These are phyloP conservation scores for Fusarium bulbicola DNA, from an alignment of 2,329 filamentous ascomycete genomes.

Conservation along the genomic window DNA sequence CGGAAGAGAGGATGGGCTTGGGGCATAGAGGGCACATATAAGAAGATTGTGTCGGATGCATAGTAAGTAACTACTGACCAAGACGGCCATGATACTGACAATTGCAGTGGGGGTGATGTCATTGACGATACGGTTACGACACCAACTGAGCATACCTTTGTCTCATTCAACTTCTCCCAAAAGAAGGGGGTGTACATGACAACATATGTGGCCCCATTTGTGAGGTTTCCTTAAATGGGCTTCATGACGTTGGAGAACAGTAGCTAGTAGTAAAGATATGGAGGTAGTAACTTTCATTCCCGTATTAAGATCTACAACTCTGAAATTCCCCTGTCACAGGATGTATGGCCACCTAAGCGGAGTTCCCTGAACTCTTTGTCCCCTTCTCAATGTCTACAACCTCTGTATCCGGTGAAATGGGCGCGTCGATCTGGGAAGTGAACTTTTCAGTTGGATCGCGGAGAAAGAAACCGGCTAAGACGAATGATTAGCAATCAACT, in stretches of 20 bases:
- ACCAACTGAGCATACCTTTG: conserved; percentile 15
- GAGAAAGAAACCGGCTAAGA: neutral
- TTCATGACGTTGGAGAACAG: too few species aligned
- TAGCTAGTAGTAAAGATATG: too few species aligned
- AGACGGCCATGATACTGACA: neutral
- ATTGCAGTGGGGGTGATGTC: conserved; percentile 2
- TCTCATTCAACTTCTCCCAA: conserved; percentile 21
- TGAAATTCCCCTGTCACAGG: accelerated
- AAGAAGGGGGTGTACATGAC: conserved; percentile 25
- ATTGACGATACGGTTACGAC: neutral
- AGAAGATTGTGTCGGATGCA: conserved; percentile 15
- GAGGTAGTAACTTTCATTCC: too few species aligned
- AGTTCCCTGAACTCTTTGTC: neutral
- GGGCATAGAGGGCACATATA: conserved; percentile 19
- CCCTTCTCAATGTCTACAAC: neutral
- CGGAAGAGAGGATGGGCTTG: conserved; percentile 23
- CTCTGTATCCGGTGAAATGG: neutral
- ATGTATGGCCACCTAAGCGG: neutral
- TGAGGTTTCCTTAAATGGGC: neutral
- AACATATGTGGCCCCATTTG: conserved; percentile 20
- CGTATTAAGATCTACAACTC: too few species aligned
- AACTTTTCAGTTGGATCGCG: neutral
- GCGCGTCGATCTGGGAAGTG: neutral
- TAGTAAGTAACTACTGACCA: neutral
- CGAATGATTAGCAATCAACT: neutral